phyloP scores from a whole-genome alignment of 345 rosid species.

The Crucihimalaya himalaica region DNA sequence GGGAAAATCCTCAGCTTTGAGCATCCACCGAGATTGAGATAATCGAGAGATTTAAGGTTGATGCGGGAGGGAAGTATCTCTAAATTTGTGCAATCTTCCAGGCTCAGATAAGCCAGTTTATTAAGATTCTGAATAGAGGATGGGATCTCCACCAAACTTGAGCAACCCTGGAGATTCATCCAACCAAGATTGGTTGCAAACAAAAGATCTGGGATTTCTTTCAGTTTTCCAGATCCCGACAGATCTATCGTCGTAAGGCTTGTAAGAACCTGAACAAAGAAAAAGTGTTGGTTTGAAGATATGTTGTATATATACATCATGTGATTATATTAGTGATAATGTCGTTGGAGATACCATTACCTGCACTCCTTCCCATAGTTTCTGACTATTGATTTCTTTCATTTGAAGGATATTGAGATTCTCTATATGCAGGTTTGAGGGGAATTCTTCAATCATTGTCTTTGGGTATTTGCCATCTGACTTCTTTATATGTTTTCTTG shows the following conservation, averaged over 20 bases:
- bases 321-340: no score
- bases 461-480: neutral
- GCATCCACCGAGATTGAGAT: conserved; percentile 25
- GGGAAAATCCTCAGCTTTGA: conserved; percentile 1
- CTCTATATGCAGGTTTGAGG: neutral
- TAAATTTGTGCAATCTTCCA: neutral
- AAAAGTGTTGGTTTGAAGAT: neutral
- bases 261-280: neutral
- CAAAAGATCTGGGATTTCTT: neutral
- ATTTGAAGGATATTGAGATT: neutral
- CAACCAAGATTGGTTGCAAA: neutral
- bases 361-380: conserved; percentile 16
- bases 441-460: conserved; percentile 8
- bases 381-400: conserved; percentile 18
- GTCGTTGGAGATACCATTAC: no score
- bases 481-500: neutral
- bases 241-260: neutral
- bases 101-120: neutral
- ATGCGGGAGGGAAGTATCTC: neutral
- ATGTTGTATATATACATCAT: no score
- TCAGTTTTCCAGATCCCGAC: neutral
- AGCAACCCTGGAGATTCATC: neutral
- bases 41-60: neutral
- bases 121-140: neutral
- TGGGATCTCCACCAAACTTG: neutral